Percentiles rank a stretch among this genome's conserved stretches.
Evolutionary conservation across 139 green algal species (phyloP).

Genomic region (Coccomyxa sp.): DNA sequence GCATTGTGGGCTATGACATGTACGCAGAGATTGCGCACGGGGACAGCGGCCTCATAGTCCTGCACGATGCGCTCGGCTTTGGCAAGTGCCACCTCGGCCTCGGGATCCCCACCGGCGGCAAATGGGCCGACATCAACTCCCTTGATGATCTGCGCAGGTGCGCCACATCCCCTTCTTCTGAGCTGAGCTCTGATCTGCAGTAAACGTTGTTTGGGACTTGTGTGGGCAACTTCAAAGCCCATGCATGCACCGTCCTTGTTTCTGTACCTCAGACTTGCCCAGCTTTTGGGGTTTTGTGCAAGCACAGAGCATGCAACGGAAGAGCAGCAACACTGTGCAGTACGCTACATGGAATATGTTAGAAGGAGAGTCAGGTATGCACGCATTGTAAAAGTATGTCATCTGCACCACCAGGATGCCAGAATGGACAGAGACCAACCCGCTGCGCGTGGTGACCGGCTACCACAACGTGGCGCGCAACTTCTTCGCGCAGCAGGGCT

Average conservation of each 20-base stretch:
- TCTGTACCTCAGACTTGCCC: too few relatives aligned
- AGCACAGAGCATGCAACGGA: too few relatives aligned
- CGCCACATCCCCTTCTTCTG: background rate
- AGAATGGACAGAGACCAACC: conserved; percentile 69
- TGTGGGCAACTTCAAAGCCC: too few relatives aligned
- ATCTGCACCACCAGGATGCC: conserved; percentile 51
- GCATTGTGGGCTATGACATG: conserved; percentile 98
- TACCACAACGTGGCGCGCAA: conserved; percentile 64
- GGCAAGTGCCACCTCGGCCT: conserved; percentile 93
- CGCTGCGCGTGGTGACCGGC: conserved; percentile 73
- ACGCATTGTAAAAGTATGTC: too few relatives aligned
- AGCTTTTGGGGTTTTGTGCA: too few relatives aligned
- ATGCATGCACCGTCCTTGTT: too few relatives aligned
- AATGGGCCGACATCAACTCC: conserved; percentile 58
- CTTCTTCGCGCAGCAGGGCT: conserved; percentile 84
- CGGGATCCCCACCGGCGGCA: conserved; percentile 76
- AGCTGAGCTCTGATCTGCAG: too few relatives aligned
- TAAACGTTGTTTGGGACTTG: too few relatives aligned
- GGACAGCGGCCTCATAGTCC: conserved; percentile 73
- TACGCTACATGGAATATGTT: too few relatives aligned
- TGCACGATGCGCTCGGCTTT: conserved; percentile 92
- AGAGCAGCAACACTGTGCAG: too few relatives aligned
- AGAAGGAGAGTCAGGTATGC: too few relatives aligned
- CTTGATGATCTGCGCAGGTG: conserved; percentile 59
- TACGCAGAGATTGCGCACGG: conserved; percentile 74